Evolutionary conservation across 2,329 filamentous ascomycete genomes (phyloP).

Genomic region (Aspergillus piperis): DNA sequence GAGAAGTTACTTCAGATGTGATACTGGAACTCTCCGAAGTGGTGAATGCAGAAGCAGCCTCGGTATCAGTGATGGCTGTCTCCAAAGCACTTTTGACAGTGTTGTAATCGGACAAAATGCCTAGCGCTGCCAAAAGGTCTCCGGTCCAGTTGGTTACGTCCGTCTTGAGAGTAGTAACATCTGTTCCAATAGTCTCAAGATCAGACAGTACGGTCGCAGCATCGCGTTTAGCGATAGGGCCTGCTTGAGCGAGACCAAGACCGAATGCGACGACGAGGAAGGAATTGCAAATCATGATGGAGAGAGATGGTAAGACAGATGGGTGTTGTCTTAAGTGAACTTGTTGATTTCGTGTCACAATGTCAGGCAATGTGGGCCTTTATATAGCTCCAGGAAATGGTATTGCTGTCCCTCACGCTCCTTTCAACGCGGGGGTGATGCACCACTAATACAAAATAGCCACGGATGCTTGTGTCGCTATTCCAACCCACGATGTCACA

Average conservation of each 20-base stretch:
- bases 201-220: neutral
- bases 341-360: neutral
- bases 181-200: neutral
- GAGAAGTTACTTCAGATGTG: neutral
- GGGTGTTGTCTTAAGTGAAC: neutral
- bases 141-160: neutral
- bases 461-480: neutral
- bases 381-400: neutral
- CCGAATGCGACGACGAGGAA: neutral
- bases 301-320: neutral
- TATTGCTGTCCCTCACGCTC: neutral
- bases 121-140: neutral
- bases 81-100: constrained; percentile 2
- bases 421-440: neutral
- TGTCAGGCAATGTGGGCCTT: neutral
- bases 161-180: neutral
- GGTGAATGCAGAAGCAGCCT: neutral
- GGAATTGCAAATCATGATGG: neutral
- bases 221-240: neutral
- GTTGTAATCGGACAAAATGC: constrained; percentile 1
- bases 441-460: constrained; percentile 1
- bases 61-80: neutral
- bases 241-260: neutral
- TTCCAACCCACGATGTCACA: neutral
- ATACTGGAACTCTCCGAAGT: neutral